Conservation (phyloP, 257 asterid species). For the Avicennia marina region DNA sequence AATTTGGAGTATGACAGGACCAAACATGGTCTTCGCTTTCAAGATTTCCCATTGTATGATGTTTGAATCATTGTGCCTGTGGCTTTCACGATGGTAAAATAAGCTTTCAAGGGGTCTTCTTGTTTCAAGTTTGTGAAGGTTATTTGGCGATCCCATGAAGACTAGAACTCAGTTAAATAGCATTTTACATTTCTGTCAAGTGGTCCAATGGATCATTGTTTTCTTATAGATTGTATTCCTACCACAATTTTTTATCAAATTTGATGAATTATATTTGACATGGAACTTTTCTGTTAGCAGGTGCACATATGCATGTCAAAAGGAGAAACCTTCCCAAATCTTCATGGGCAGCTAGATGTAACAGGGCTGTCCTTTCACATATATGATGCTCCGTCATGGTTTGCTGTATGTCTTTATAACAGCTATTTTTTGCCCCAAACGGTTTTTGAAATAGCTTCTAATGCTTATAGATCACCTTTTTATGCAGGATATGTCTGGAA, state of each 20-base stretch:
- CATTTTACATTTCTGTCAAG: no score
- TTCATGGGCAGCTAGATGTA: constrained; percentile 98
- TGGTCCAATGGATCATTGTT: no score
- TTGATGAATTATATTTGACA: constrained; percentile 8
- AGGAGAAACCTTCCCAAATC: constrained; percentile 93
- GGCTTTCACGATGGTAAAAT: no score
- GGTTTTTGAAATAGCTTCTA: constrained; percentile 14
- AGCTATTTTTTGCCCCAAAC: neutral
- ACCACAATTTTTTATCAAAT: constrained; percentile 7
- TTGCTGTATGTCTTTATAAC: constrained; percentile 58
- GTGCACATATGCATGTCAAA: constrained; percentile 98
- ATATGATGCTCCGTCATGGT: constrained; percentile 83
- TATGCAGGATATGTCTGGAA: constrained; percentile 78
- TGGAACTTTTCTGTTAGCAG: constrained; percentile 35
- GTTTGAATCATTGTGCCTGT: no score
- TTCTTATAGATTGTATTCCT: no score
- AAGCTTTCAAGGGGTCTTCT: no score
- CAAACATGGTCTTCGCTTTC: no score
- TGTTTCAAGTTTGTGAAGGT: no score
- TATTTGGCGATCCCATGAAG: no score
- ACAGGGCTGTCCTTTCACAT: constrained; percentile 85
- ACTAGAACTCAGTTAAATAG: no score
- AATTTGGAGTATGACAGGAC: no score
- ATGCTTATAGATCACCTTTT: constrained; percentile 20
- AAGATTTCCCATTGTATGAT: no score